phyloP scores from a whole-genome alignment of 805 yeast species.

The Yamadazyma phyllophila region DNA sequence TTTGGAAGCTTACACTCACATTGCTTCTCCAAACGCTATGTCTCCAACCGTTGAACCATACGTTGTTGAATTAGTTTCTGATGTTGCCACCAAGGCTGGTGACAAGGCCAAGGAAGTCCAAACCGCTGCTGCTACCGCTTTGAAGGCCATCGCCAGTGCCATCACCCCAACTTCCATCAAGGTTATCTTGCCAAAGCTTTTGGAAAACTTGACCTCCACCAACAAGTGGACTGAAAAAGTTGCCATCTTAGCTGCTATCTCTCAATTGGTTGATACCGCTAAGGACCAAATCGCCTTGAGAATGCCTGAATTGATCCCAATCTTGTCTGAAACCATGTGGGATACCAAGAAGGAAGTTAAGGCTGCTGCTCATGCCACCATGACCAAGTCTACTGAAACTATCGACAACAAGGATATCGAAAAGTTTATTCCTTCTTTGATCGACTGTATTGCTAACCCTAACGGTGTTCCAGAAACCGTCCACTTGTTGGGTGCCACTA shows the following conservation, averaged over 20 bases:
- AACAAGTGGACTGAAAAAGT: slow-evolving; percentile 99
- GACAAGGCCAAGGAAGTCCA: slow-evolving; percentile 81
- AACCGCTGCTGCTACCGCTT: slow-evolving; percentile 72
- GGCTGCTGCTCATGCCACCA: slow-evolving; percentile 92
- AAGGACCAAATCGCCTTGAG: slow-evolving; percentile 95
- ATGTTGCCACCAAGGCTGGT: slow-evolving; percentile 77
- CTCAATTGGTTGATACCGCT: slow-evolving; percentile 89
- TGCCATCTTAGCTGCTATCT: slow-evolving; percentile 79
- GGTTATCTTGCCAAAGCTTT: slow-evolving; percentile 79
- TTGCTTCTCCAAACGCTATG: slow-evolving; percentile 75
- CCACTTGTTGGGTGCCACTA: slow-evolving; percentile 98
- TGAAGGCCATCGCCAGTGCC: slow-evolving; percentile 72
- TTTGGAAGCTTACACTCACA: slow-evolving; percentile 78
- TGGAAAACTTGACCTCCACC: slow-evolving; percentile 62
- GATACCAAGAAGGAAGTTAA: slow-evolving; percentile 99
- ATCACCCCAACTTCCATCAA: slow-evolving; percentile 93
- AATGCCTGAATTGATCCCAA: slow-evolving; percentile 99
- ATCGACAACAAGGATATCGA: slow-evolving; percentile 99
- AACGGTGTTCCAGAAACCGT: slow-evolving; percentile 98
- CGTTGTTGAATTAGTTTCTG: slow-evolving; percentile 73
- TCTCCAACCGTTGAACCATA: slow-evolving; percentile 95
- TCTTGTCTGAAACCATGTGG: slow-evolving; percentile 99
- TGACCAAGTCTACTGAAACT: slow-evolving; percentile 94
- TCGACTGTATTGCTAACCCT: slow-evolving; percentile 95
- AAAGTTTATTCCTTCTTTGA: slow-evolving; percentile 97